Evolutionary conservation across 768 basidiomycete species (phyloP).

Genomic region (Hypholoma sublateritium): DNA sequence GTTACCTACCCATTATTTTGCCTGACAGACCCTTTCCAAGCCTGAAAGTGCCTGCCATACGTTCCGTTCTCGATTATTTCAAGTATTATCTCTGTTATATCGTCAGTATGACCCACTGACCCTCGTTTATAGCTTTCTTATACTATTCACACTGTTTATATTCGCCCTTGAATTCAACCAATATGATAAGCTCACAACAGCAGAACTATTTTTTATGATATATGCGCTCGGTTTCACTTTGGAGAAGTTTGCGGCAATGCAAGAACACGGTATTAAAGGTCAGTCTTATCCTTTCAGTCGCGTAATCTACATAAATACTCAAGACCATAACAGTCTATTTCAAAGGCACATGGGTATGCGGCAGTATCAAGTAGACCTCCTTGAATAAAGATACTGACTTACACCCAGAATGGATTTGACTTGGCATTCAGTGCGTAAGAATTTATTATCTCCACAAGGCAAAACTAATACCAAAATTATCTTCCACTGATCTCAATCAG

Average conservation of each 20-base stretch:
- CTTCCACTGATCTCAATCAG: constrained; percentile 30
- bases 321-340: constrained; percentile 61
- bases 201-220: constrained; percentile 78
- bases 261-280: constrained; percentile 94
- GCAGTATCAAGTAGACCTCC: background rate
- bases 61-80: constrained; percentile 84
- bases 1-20: background rate
- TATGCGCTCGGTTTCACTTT: constrained; percentile 83
- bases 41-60: constrained; percentile 90
- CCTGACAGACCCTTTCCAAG: constrained; percentile 32
- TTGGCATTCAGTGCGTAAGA: constrained; percentile 71
- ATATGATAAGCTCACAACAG: constrained; percentile 55
- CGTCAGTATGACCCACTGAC: constrained; percentile 3
- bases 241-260: constrained; percentile 93
- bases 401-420: constrained; percentile 84
- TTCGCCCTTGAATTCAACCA: constrained; percentile 77
- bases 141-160: constrained; percentile 78
- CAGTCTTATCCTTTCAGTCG: background rate
- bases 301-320: background rate
- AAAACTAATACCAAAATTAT: background rate
- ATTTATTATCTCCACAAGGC: background rate
- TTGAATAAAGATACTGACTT: constrained; percentile 7
- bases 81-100: constrained; percentile 51
- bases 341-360: constrained; percentile 78
- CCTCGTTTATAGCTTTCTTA: constrained; percentile 59